Conservation (phyloP, 179 eudicot species). For the Heliamphora pulchella region DNA sequence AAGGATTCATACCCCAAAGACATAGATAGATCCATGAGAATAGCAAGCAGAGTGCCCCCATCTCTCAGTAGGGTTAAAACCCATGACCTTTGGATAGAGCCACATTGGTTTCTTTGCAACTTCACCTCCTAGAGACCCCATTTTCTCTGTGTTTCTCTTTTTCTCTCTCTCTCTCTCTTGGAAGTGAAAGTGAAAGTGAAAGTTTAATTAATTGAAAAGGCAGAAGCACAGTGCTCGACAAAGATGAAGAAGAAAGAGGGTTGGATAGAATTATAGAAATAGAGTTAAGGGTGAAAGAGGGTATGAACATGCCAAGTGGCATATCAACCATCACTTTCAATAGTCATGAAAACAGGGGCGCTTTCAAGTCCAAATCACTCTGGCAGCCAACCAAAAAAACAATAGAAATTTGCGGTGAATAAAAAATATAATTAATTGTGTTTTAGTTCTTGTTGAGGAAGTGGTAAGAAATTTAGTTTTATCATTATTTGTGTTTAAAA, state of each 20-base stretch:
- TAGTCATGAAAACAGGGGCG: conserved; percentile 95
- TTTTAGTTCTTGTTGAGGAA: too few species aligned
- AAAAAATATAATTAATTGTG: too few species aligned
- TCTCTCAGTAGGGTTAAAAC: conserved; percentile 75
- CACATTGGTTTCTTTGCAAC: conserved; percentile 63
- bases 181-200: not conserved
- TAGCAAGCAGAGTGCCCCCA: conserved; percentile 96
- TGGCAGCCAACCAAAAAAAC: conserved; percentile 47
- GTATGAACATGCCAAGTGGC: conserved; percentile 38
- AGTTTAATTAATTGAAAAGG: too few species aligned
- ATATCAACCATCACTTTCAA: conserved; percentile 47
- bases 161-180: conserved; percentile 12
- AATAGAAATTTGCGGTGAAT: not conserved
- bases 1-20: conserved; percentile 65
- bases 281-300: conserved; percentile 12
- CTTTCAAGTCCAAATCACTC: conserved; percentile 89
- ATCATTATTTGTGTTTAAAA: too few species aligned
- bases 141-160: conserved; percentile 16
- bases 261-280: not conserved
- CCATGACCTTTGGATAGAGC: conserved; percentile 64
- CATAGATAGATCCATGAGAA: conserved; percentile 59
- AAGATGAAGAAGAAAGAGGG: conserved; percentile 13
- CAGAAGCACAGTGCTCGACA: conserved; percentile 10
- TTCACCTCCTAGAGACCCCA: conserved; percentile 54
- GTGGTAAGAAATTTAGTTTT: too few species aligned